These are phyloP conservation scores for Entomortierella chlamydospora DNA, from an alignment of 192 early-diverging fungal species.

Conservation along the genomic window DNA sequence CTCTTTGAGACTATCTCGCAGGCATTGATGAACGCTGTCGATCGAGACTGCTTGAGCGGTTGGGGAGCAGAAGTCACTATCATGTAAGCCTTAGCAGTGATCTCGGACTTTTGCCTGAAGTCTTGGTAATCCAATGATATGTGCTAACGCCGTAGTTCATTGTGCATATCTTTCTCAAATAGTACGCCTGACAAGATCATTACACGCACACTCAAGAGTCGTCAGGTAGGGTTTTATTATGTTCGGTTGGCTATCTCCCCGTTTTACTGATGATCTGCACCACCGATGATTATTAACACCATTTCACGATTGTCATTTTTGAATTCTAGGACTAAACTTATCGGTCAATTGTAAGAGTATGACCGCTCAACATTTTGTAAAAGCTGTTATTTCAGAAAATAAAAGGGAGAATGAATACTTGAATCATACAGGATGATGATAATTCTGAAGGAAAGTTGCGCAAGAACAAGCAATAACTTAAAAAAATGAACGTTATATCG, in stretches of 20 bases:
- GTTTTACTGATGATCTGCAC: too few species aligned
- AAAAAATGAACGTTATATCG: too few species aligned
- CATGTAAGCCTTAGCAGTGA: conserved; percentile 66
- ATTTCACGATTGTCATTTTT: neutral
- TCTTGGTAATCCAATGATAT: neutral
- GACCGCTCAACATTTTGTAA: neutral
- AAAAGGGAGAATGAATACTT: neutral
- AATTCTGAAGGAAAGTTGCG: neutral
- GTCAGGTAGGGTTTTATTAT: conserved; percentile 56
- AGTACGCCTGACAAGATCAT: conserved; percentile 88
- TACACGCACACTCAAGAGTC: conserved; percentile 86
- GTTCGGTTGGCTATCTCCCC: neutral
- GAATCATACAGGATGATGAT: neutral
- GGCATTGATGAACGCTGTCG: conserved; percentile 91
- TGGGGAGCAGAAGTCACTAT: conserved; percentile 98
- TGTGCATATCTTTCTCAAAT: too few species aligned
- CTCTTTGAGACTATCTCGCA: conserved; percentile 98
- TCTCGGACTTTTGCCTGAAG: neutral
- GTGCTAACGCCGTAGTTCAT: neutral
- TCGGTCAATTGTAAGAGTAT: neutral
- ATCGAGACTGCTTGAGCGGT: conserved; percentile 93
- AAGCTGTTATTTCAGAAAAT: conserved; percentile 1
- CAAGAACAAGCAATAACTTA: too few species aligned
- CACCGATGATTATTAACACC: too few species aligned
- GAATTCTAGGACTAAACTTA: conserved; percentile 2